These are phyloP conservation scores for Ormosia emarginata DNA, from an alignment of 306 rosid genomes.

Conservation along the genomic window DNA sequence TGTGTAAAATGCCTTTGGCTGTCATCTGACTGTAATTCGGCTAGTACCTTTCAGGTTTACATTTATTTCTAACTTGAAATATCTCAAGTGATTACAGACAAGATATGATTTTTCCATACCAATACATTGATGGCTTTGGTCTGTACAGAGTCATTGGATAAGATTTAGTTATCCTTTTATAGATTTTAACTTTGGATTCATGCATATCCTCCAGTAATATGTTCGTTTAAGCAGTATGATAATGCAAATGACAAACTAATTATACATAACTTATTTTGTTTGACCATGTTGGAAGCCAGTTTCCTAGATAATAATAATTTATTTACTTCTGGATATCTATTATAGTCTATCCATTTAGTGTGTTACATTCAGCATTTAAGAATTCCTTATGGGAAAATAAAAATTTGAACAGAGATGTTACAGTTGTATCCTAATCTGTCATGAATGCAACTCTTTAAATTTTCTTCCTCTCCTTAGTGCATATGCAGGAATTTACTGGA, in stretches of 20 bases:
- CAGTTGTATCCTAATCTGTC: neutral
- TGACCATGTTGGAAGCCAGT: no score
- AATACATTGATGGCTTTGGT: neutral
- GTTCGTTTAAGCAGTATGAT: neutral
- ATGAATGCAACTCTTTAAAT: neutral
- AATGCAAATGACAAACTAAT: neutral
- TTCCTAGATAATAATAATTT: no score
- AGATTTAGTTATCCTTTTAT: neutral
- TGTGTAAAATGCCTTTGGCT: neutral
- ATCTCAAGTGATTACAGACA: neutral
- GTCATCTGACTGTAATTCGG: neutral
- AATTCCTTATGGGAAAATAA: no score
- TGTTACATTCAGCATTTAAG: no score
- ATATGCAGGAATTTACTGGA: neutral
- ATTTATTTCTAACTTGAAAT: neutral
- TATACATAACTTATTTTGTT: neutral
- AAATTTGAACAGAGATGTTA: no score
- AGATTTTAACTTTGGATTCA: conserved; percentile 3
- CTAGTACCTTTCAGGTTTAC: neutral
- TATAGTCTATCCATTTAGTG: no score
- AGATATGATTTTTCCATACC: neutral
- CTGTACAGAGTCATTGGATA: neutral
- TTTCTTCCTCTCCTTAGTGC: neutral
- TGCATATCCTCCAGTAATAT: neutral
- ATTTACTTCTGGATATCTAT: no score